Percentiles rank a stretch among this genome's conserved stretches.
These are phyloP conservation scores for Phytophthora tubulina DNA, from an alignment of 352 stramenopile genomes.

Conservation along the genomic window DNA sequence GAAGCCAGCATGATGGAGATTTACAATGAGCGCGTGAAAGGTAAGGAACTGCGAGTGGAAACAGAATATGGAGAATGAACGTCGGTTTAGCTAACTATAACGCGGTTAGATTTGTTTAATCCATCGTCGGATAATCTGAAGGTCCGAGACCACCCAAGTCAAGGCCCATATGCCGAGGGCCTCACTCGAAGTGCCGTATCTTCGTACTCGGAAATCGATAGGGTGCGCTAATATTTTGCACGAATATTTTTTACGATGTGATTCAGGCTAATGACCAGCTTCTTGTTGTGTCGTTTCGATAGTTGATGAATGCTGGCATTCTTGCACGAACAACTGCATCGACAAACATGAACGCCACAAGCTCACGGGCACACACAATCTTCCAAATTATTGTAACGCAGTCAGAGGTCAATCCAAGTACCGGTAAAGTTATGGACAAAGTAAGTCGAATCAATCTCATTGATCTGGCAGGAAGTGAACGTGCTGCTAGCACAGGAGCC, in stretches of 20 bases:
- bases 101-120: constrained; percentile 80
- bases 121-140: constrained; percentile 87
- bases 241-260: not conserved
- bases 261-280: not conserved
- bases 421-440: constrained; percentile 84
- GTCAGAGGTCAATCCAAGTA: constrained; percentile 73
- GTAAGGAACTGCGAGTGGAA: constrained; percentile 25
- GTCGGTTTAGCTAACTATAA: constrained; percentile 2
- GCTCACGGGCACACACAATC: constrained; percentile 84
- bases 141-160: constrained; percentile 86
- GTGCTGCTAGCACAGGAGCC: constrained; percentile 90
- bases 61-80: not conserved
- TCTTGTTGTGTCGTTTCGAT: not conserved
- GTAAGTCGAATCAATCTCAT: constrained; percentile 91
- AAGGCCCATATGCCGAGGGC: constrained; percentile 85
- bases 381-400: constrained; percentile 90
- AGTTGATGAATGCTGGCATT: constrained; percentile 90
- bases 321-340: constrained; percentile 83
- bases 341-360: constrained; percentile 91
- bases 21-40: constrained; percentile 92
- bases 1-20: constrained; percentile 93
- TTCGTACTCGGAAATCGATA: constrained; percentile 84
- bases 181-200: constrained; percentile 84
- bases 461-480: constrained; percentile 93
- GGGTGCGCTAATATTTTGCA: constrained; percentile 36